Base-by-base conservation (phyloP, 2,329 filamentous ascomycete species). In the Xylaria arbuscula region DNA sequence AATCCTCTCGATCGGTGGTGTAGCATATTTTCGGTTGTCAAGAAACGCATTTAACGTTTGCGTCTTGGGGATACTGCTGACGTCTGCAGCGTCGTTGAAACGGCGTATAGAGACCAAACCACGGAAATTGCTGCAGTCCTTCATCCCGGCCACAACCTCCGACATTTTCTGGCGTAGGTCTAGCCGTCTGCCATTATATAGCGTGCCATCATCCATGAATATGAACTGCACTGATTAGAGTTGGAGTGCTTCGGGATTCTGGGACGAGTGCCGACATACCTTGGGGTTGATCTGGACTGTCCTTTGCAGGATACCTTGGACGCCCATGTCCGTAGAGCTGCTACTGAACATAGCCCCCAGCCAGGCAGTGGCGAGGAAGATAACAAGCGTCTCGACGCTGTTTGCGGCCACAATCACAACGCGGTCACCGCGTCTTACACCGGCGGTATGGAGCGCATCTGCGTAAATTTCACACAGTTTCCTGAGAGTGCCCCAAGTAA, bases 291-390 rank as follows among this genome's bases (percentile, higher is more conserved):
- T 89, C 82, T 96, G 93, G 57, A 89, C 80, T 32, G 92, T 83
- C 40, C 93, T 84, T 79, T 96, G 92, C 73, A 97, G 74, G 19
- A 97, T 87, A 0, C 93, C 93, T 70, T 90, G 89, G 15, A 90
- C 89, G 0, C 93, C 93, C 90, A 96, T 96, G 79, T 97, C 93
- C 0, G 93, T 95, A 8, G 90, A 92, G 62, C 88, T 90, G 56
- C 88, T 92, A 72, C 89, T 92, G 77, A 96, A 96, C 0, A 97
- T 78, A 0, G 85, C 93, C 0, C 93, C 93, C 1, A 96, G 75
- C 78, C 90, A 89, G 0, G 87, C 87, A 0, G 89, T 86, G 0
- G 92, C 93, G 67, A 93, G 82, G 75, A 92, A 91, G 1, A 93
- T 87, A 1, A 89, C 82, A 64, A 94, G 81, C 0, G 93, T 94